Evolutionary conservation across 139 green algal species (phyloP), one percentile per base, ranked within the genome.

Genomic region (Micractinium conductrix): DNA sequence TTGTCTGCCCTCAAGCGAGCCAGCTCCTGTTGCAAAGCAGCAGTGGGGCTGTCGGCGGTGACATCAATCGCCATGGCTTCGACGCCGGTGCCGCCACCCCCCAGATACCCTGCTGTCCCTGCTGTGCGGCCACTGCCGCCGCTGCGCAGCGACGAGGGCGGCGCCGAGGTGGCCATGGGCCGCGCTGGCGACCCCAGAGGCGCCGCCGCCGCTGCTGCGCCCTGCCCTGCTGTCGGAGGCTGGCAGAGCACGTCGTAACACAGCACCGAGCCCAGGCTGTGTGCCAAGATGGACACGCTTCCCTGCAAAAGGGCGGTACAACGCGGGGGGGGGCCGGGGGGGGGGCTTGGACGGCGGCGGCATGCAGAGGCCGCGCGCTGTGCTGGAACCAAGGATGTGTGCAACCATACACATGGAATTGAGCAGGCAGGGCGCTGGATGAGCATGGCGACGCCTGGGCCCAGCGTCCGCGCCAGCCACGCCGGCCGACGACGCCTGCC

Each of bases 191-290:
- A n/a, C n/a, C n/a, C n/a, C n/a, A n/a, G n/a, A n/a, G n/a, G n/a
- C n/a, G n/a, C n/a, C n/a, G n/a, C n/a, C n/a, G n/a, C n/a, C n/a
- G n/a, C n/a, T n/a, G n/a, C n/a, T n/a, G n/a, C n/a, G n/a, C n/a
- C n/a, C n/a, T n/a, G n/a, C n/a, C n/a, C n/a, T n/a, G n/a, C n/a
- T 16, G 42, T 55, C 40, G 79, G 79, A 80, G 97, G 93, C 71
- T 94, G 90, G 75, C 89, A 96, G 33, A 97, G 88, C 40, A 97
- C 87, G 81, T 97, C 93, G 68, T 92, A 95, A 58, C 78, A 87
- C 24, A 97, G 89, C 33, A 97, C 91, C n/a, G 83, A 89, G 35
- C 93, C 93, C 40, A 97, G 85, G 19, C 86, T 93, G 78, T 97
- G 94, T 4, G 94, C 94, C 50, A 95, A 73, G 33, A 96, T 88